Conservation (phyloP, 345 rosid genomes). For the Salix suchowensis region DNA sequence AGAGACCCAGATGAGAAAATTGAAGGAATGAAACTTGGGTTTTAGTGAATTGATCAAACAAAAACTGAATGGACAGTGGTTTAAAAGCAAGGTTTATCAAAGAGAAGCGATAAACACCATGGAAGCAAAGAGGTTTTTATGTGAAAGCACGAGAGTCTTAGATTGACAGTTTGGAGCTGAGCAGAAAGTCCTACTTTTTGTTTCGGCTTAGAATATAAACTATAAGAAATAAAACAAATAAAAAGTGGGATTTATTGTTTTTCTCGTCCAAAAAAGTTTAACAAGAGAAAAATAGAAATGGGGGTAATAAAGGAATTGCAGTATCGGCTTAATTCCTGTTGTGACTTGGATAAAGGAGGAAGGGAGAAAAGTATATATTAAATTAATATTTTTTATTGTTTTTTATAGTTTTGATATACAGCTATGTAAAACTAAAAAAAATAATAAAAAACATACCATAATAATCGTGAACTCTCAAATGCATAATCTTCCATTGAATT, state of each 20-base stretch:
- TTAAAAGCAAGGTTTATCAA: not conserved
- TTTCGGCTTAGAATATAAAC: not conserved
- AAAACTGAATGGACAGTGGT: not conserved
- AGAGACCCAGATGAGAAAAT: slow-evolving; percentile 19
- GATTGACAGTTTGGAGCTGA: not conserved
- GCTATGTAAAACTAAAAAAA: too few species aligned
- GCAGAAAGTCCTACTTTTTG: not conserved
- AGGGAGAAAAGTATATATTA: too few species aligned
- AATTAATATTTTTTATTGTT: too few species aligned
- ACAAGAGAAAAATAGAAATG: not conserved
- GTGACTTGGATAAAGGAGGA: not conserved
- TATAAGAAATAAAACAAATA: too few species aligned
- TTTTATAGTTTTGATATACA: too few species aligned
- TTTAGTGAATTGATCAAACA: not conserved
- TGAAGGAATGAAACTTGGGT: slow-evolving; percentile 3
- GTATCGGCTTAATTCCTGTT: not conserved
- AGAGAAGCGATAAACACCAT: not conserved
- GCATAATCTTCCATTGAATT: too few species aligned
- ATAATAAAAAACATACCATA: too few species aligned
- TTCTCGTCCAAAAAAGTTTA: not conserved
- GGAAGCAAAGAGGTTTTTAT: not conserved
- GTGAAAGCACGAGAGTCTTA: not conserved
- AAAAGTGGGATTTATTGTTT: not conserved
- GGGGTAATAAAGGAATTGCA: not conserved
- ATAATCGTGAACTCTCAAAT: too few species aligned